phyloP scores from a whole-genome alignment of 441 rosid genomes.

The Aleurites moluccanus region DNA sequence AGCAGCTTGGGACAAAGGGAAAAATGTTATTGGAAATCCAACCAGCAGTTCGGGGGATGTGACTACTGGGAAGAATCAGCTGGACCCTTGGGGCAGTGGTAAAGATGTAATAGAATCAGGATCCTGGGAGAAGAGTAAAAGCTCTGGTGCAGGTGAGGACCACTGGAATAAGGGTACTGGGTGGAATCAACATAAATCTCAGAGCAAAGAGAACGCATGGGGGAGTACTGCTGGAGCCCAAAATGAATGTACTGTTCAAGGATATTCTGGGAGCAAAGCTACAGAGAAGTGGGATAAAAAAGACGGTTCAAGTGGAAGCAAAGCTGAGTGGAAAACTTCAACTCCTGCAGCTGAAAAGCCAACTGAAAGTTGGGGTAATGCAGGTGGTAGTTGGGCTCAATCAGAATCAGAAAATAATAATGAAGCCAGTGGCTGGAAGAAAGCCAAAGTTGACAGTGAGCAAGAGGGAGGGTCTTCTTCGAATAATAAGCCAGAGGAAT shows the following conservation, averaged over 20 bases:
- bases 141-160: constrained; percentile 15
- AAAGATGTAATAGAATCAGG: constrained; percentile 29
- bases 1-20: constrained; percentile 35
- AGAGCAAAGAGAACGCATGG: constrained; percentile 18
- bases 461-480: constrained; percentile 26
- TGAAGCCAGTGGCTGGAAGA: constrained; percentile 33
- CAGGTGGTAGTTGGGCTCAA: constrained; percentile 20
- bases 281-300: constrained; percentile 27
- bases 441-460: constrained; percentile 24
- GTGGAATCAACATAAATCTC: constrained; percentile 22
- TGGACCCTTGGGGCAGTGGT: constrained; percentile 31
- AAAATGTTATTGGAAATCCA: constrained; percentile 23
- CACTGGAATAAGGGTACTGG: constrained; percentile 10
- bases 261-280: constrained; percentile 45
- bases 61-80: constrained; percentile 19
- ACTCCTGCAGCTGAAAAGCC: constrained; percentile 18
- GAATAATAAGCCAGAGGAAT: constrained; percentile 31
- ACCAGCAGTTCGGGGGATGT: constrained; percentile 27
- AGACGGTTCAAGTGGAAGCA: constrained; percentile 29
- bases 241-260: constrained; percentile 25
- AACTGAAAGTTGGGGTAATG: constrained; percentile 24
- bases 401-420: constrained; percentile 24
- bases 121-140: constrained; percentile 24
- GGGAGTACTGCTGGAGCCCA: constrained; percentile 27
- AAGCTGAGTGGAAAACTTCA: constrained; percentile 27